A percentile compares a stretch with the other conserved stretches of the same genome.
These are phyloP conservation scores for Ceratobasidium theobromae DNA, from an alignment of 1,284 basidiomycete species.

Conservation along the genomic window DNA sequence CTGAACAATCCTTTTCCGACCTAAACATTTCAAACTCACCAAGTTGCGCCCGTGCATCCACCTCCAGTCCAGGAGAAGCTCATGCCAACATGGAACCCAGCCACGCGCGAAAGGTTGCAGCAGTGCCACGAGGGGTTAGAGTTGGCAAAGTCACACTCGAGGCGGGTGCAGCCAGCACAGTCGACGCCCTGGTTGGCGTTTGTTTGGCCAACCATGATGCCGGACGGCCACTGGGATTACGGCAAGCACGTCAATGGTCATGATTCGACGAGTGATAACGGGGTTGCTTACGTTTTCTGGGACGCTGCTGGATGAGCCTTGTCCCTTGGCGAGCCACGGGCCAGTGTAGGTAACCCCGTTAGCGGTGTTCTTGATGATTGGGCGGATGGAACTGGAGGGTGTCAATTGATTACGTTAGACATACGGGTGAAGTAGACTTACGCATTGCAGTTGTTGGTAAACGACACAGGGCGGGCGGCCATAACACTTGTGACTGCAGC, in stretches of 20 bases:
- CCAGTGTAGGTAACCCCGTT: slow-evolving; percentile 18
- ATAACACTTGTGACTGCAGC: neutral
- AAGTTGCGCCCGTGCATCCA: slow-evolving; percentile 16
- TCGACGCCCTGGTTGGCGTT: slow-evolving; percentile 19
- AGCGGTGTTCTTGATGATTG: neutral
- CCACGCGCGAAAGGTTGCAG: slow-evolving; percentile 14
- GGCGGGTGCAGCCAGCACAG: slow-evolving; percentile 14
- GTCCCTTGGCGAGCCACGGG: neutral
- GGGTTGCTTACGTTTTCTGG: slow-evolving; percentile 18
- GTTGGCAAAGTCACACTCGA: slow-evolving; percentile 25
- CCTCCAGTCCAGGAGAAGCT: slow-evolving; percentile 20
- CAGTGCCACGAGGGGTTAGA: slow-evolving; percentile 13
- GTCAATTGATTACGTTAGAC: neutral
- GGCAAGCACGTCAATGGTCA: neutral
- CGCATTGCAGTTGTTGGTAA: slow-evolving; percentile 23
- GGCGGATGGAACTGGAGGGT: no score
- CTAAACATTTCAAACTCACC: no score
- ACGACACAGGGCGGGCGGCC: slow-evolving; percentile 4
- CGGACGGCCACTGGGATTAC: slow-evolving; percentile 9
- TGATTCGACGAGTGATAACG: neutral
- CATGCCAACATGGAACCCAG: slow-evolving; percentile 17
- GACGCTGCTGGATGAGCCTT: slow-evolving; percentile 19
- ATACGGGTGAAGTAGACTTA: neutral
- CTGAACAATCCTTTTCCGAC: no score
- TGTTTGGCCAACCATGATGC: slow-evolving; percentile 14